Percentiles rank a stretch among this genome's conserved stretches.
phyloP scores from a whole-genome alignment of 495 filamentous ascomycete species.

The Hyphodiscus hymeniophilus region DNA sequence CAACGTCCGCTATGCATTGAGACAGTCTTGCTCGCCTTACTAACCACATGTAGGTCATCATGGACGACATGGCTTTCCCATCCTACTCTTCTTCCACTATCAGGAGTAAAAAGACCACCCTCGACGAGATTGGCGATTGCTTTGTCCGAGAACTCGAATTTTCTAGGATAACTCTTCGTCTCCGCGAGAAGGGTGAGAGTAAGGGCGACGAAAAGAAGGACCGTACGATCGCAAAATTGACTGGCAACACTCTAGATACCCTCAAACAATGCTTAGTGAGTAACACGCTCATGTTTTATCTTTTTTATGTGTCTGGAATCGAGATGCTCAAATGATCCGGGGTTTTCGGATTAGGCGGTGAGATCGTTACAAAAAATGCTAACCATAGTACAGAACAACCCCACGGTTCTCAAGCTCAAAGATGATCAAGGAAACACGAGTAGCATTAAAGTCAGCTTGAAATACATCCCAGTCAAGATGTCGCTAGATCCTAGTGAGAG shows the following conservation, averaged over 20 bases:
- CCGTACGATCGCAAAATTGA: conserved; percentile 69
- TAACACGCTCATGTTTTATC: conserved; percentile 4
- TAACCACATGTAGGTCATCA: no score
- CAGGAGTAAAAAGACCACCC: conserved; percentile 52
- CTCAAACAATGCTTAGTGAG: conserved; percentile 78
- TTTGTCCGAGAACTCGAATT: conserved; percentile 95
- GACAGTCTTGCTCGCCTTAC: no score
- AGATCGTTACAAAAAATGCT: no score
- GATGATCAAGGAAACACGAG: conserved; percentile 66
- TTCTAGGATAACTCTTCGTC: conserved; percentile 80
- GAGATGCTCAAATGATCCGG: no score
- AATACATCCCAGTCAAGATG: conserved; percentile 93
- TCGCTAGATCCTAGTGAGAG: conserved; percentile 86
- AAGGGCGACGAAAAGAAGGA: conserved; percentile 61
- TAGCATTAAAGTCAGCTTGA: conserved; percentile 81
- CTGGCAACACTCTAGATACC: conserved; percentile 76
- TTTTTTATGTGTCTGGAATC: background rate
- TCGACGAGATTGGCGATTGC: conserved; percentile 89
- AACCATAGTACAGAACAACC: conserved; percentile 59
- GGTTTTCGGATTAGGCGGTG: no score
- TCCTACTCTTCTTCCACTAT: conserved; percentile 75
- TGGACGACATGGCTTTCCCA: conserved; percentile 92
- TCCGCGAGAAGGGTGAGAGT: conserved; percentile 66
- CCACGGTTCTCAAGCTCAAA: conserved; percentile 69
- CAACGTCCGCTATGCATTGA: no score